Evolutionary conservation across 257 asterid genomes (phyloP).

Genomic region (Ocimum tenuiflorum): DNA sequence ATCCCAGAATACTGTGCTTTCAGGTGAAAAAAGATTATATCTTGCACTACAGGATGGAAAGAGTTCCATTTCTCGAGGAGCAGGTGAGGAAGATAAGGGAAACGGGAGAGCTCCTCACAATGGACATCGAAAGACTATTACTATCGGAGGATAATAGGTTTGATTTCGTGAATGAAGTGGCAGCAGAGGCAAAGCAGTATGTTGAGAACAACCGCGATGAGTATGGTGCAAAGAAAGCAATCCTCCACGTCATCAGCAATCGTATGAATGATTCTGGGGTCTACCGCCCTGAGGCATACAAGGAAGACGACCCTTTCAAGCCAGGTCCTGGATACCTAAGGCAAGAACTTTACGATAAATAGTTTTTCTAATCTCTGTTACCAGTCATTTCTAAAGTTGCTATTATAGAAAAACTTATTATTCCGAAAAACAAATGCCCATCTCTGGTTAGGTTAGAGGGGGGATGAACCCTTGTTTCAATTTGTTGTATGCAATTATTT

Average conservation of each 20-base stretch:
- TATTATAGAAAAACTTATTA: neutral
- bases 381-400: neutral
- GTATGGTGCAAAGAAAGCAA: slow-evolving; percentile 82
- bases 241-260: slow-evolving; percentile 82
- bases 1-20: neutral
- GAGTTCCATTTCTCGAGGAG: slow-evolving; percentile 87
- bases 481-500: no score
- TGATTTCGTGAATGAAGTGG: slow-evolving; percentile 76
- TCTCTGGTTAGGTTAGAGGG: neutral
- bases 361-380: neutral
- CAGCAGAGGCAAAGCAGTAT: slow-evolving; percentile 84
- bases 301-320: slow-evolving; percentile 69
- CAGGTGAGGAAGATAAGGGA: slow-evolving; percentile 74
- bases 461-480: no score
- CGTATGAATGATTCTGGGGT: slow-evolving; percentile 88
- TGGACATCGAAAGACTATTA: slow-evolving; percentile 74
- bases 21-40: slow-evolving; percentile 59
- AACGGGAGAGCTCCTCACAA: slow-evolving; percentile 50
- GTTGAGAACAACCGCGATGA: slow-evolving; percentile 90
- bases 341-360: slow-evolving; percentile 44
- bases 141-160: slow-evolving; percentile 79
- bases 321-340: slow-evolving; percentile 84
- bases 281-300: slow-evolving; percentile 74
- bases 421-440: neutral
- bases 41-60: slow-evolving; percentile 48